Percentiles rank a stretch among this genome's conserved stretches.
phyloP scores from a whole-genome alignment of 768 basidiomycete species.

The Scleroderma bovista region DNA sequence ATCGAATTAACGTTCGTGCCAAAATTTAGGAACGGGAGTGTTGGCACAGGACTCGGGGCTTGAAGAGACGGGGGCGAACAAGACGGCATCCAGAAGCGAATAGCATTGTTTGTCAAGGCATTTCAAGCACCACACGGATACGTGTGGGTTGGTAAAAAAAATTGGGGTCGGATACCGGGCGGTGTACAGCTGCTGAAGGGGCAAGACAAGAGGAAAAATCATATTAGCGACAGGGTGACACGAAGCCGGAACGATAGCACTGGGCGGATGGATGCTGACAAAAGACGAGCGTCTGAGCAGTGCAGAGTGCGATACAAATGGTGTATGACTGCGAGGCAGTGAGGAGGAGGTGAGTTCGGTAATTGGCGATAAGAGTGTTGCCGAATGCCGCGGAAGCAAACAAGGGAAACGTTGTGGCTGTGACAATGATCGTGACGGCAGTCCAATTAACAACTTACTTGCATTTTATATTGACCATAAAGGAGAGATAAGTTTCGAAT shows the following conservation, averaged over 20 bases:
- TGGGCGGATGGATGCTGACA: no score
- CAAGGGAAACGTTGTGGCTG: background rate
- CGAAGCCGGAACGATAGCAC: background rate
- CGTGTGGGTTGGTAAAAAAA: background rate
- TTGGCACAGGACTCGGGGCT: background rate
- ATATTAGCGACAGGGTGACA: background rate
- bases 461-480: background rate
- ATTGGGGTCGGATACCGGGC: background rate
- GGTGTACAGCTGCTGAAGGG: background rate
- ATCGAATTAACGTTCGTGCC: background rate
- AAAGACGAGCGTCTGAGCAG: background rate
- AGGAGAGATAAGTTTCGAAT: background rate
- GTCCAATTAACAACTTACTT: no score
- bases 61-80: background rate
- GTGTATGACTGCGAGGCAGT: background rate
- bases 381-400: conserved; percentile 4
- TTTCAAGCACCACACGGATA: background rate
- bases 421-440: background rate
- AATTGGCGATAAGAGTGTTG: background rate
- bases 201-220: background rate
- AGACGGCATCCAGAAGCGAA: background rate
- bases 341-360: background rate
- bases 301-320: background rate
- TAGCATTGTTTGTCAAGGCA: background rate
- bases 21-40: background rate